Evolutionary conservation across 2,329 filamentous ascomycete genomes (phyloP).

Genomic region (Pseudopithomyces maydicus): DNA sequence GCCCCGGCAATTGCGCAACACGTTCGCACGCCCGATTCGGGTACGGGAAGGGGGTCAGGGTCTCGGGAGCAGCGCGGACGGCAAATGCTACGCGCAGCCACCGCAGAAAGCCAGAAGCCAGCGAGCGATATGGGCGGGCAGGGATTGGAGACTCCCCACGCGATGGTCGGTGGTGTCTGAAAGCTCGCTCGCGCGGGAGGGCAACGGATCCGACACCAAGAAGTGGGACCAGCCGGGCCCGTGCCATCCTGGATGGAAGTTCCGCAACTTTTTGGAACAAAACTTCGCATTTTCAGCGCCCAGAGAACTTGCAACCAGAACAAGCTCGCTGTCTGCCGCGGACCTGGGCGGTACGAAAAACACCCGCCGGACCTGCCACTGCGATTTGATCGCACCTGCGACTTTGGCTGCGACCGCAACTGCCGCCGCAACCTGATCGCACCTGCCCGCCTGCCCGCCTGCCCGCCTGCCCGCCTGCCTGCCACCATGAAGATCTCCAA

Average conservation of each 20-base stretch:
- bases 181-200: no score
- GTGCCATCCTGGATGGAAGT: slow-evolving; percentile 3
- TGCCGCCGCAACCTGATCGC: not conserved
- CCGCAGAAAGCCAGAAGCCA: not conserved
- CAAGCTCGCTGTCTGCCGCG: no score
- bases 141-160: slow-evolving; percentile 4
- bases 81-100: not conserved
- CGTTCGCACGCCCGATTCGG: not conserved
- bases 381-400: not conserved
- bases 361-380: no score
- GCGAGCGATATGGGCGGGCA: not conserved
- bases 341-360: not conserved
- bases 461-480: no score
- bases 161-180: not conserved
- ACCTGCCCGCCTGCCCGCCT: no score
- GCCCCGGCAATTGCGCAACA: slow-evolving; percentile 18
- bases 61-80: not conserved
- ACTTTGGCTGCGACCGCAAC: not conserved
- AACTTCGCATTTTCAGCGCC: not conserved
- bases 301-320: no score
- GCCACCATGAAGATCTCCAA: slow-evolving; percentile 78
- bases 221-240: not conserved
- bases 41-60: not conserved
- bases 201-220: no score
- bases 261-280: slow-evolving; percentile 1